Evolutionary conservation across 306 rosid species (phyloP).

Genomic region (Fragaria nilgerrensis): DNA sequence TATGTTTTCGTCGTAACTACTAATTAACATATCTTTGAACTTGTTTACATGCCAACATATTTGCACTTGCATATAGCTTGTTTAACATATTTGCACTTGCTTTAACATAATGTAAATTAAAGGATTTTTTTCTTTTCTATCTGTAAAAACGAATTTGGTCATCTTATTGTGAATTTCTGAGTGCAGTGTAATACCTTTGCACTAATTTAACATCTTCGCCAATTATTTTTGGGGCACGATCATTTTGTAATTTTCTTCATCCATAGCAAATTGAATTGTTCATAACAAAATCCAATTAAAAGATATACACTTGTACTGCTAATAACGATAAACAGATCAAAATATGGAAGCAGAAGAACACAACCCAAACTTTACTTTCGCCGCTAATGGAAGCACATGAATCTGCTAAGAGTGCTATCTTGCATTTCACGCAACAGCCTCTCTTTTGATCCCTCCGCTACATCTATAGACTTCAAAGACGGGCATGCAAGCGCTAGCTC

Average conservation of each 20-base stretch:
- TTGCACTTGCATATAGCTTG: background rate
- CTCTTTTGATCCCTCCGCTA: background rate
- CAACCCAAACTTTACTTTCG: background rate
- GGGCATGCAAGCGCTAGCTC: background rate
- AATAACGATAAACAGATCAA: background rate
- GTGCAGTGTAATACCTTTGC: background rate
- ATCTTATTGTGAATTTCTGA: background rate
- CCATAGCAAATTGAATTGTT: background rate
- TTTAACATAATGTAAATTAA: too few relatives aligned
- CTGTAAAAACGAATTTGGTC: background rate
- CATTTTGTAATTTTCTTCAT: background rate
- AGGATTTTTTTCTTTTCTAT: background rate
- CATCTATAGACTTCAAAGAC: background rate
- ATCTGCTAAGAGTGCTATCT: background rate
- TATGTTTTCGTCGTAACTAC: too few relatives aligned
- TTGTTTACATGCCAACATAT: background rate
- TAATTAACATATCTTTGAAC: background rate
- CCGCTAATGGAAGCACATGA: background rate
- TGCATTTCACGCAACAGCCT: background rate
- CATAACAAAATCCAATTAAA: background rate
- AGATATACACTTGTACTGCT: background rate
- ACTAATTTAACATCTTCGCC: background rate
- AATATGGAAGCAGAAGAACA: background rate
- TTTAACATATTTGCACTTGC: too few relatives aligned
- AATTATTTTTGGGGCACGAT: background rate